Conservation (phyloP, 139 green algal species). For the Coelastrella sp. region DNA sequence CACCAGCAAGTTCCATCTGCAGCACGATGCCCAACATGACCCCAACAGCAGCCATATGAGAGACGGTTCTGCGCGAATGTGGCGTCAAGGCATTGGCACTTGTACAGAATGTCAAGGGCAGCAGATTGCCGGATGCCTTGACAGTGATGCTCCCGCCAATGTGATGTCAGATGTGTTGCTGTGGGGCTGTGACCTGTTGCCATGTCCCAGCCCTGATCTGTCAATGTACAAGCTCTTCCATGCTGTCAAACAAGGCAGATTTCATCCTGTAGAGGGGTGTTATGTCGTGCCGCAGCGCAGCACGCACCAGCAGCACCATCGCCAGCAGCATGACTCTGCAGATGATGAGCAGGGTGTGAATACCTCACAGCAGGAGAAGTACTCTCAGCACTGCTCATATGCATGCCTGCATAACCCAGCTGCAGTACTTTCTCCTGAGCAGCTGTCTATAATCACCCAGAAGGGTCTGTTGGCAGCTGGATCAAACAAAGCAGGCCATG, state of each 20-base stretch:
- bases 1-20: background rate
- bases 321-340: background rate
- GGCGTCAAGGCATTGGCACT: no score
- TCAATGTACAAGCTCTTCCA: conserved; percentile 2
- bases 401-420: background rate
- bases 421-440: background rate
- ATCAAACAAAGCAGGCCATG: background rate
- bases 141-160: background rate
- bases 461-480: background rate
- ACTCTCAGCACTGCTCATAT: background rate
- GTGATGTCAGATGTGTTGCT: background rate
- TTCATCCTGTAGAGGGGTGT: background rate
- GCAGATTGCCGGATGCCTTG: background rate
- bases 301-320: background rate
- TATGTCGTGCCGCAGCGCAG: background rate
- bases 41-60: background rate
- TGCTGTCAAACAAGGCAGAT: background rate
- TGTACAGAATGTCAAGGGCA: no score
- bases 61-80: no score
- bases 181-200: conserved; percentile 13
- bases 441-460: background rate
- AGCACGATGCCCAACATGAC: background rate
- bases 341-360: background rate
- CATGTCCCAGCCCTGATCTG: background rate
- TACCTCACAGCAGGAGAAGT: background rate